phyloP scores from a whole-genome alignment of 345 rosid genomes.

The Balakata baccata region DNA sequence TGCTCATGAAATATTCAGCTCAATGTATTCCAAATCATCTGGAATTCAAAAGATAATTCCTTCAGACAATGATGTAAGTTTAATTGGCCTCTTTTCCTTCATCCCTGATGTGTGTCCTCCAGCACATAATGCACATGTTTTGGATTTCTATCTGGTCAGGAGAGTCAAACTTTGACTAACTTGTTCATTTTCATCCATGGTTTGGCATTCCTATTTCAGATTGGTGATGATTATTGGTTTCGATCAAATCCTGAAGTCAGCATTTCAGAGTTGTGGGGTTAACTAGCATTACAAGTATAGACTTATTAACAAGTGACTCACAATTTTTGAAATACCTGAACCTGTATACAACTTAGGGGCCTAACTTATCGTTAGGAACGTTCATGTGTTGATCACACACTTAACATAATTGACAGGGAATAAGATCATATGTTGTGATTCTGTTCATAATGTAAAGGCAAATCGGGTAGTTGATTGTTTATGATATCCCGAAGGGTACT shows the following conservation, averaged over 20 bases:
- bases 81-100: not conserved
- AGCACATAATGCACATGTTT: not conserved
- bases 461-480: slow-evolving; percentile 6
- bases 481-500: not conserved
- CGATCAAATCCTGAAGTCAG: slow-evolving; percentile 47
- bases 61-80: slow-evolving; percentile 53
- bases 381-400: too few species aligned
- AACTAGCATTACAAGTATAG: slow-evolving; percentile 7
- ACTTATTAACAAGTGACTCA: not conserved
- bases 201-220: slow-evolving; percentile 32
- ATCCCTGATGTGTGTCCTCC: not conserved
- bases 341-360: not conserved
- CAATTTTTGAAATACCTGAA: slow-evolving; percentile 2
- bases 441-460: slow-evolving; percentile 3
- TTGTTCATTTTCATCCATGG: not conserved
- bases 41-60: slow-evolving; percentile 58
- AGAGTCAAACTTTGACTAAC: not conserved
- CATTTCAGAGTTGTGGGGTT: slow-evolving; percentile 56
- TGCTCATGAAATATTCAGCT: slow-evolving; percentile 8
- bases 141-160: not conserved
- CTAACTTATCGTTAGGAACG: not conserved
- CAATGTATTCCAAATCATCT: slow-evolving; percentile 23
- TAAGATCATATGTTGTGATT: not conserved
- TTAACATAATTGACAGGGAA: not conserved
- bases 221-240: slow-evolving; percentile 71